Percentiles rank a stretch among this genome's conserved stretches.
Conservation (phyloP, 805 yeast species). For the Starmerella stigmatis region DNA sequence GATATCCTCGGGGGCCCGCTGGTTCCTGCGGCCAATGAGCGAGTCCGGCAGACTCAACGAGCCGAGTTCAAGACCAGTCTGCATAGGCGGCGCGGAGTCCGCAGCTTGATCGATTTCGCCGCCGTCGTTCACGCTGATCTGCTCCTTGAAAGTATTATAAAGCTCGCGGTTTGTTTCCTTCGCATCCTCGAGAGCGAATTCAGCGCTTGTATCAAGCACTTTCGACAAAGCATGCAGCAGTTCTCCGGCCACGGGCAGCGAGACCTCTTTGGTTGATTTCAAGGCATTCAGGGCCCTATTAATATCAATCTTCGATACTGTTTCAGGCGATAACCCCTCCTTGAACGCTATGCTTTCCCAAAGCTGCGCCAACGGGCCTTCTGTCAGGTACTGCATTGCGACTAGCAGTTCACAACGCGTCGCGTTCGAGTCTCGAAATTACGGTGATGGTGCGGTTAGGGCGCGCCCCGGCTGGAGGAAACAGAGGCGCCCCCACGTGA, state of each 20-base stretch:
- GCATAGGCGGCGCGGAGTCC: not conserved
- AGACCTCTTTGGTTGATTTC: not conserved
- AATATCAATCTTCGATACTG: not conserved
- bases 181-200: slow-evolving; percentile 1
- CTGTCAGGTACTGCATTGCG: not conserved
- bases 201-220: slow-evolving; percentile 2
- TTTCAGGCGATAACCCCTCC: not conserved
- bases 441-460: too few species aligned
- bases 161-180: slow-evolving; percentile 4
- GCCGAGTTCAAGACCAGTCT: slow-evolving; percentile 2
- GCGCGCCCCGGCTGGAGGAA: too few species aligned
- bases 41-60: not conserved
- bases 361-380: not conserved
- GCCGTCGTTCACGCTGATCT: slow-evolving; percentile 2
- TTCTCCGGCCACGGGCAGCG: slow-evolving; percentile 1
- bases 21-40: not conserved
- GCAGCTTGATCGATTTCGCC: not conserved
- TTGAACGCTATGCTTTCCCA: not conserved
- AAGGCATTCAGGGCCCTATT: not conserved
- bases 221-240: slow-evolving; percentile 2
- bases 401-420: not conserved
- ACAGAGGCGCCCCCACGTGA: too few species aligned
- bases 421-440: too few species aligned
- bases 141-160: slow-evolving; percentile 1
- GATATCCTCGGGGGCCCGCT: slow-evolving; percentile 6